These are phyloP conservation scores for Nectriaceae sp. DNA, from an alignment of 2,329 filamentous ascomycete species.

Conservation along the genomic window DNA sequence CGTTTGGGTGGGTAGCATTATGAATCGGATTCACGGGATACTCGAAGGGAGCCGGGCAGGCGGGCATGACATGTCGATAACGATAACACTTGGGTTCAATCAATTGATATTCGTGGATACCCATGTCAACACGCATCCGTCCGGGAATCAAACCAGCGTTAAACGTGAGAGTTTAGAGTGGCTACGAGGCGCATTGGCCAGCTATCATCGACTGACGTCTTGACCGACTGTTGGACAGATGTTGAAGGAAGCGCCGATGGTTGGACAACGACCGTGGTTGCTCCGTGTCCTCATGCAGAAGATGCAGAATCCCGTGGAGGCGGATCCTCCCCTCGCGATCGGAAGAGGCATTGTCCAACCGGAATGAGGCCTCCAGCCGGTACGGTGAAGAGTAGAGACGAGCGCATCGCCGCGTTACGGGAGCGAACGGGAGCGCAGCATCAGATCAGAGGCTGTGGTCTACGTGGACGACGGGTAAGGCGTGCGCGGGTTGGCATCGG, in stretches of 20 bases:
- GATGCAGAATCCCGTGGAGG: neutral
- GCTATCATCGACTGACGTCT: neutral
- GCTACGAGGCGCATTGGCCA: too few species aligned
- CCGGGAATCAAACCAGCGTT: too few species aligned
- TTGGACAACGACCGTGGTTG: neutral
- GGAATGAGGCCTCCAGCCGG: slow-evolving; percentile 22
- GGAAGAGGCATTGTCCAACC: slow-evolving; percentile 23
- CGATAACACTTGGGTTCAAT: slow-evolving; percentile 8
- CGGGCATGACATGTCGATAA: slow-evolving; percentile 28
- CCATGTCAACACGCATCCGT: neutral
- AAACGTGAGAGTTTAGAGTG: too few species aligned
- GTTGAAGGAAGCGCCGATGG: neutral
- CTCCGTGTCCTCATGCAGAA: neutral
- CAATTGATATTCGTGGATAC: slow-evolving; percentile 1
- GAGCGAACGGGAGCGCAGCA: slow-evolving; percentile 24
- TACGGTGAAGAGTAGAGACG: slow-evolving; percentile 18
- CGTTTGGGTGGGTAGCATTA: slow-evolving; percentile 33
- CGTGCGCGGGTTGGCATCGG: too few species aligned
- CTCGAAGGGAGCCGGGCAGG: slow-evolving; percentile 19
- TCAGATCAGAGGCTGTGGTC: neutral
- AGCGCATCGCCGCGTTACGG: slow-evolving; percentile 19
- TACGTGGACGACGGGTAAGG: too few species aligned
- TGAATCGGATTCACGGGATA: slow-evolving; percentile 25
- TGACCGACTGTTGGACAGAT: slow-evolving; percentile 1
- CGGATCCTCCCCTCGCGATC: slow-evolving; percentile 12